phyloP scores from a whole-genome alignment of 1,284 basidiomycete genomes.

The Ustilago sp. region DNA sequence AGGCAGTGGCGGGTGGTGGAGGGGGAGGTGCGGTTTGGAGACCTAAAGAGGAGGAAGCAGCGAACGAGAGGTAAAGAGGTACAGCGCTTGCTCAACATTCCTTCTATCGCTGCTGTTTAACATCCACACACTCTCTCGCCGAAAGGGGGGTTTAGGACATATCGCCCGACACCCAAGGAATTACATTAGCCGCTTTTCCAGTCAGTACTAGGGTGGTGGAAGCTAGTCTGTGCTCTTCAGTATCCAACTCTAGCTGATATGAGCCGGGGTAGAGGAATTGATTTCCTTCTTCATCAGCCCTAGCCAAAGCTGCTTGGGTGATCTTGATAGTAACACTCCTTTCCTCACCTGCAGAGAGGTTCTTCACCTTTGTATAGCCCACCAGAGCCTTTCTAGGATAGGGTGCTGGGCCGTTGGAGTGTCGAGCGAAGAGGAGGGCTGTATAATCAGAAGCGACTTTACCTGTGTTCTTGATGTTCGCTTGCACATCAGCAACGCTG shows the following conservation, averaged over 20 bases:
- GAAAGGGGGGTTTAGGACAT: slow-evolving; percentile 5
- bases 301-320: slow-evolving; percentile 24
- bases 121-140: too few relatives aligned
- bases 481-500: not conserved
- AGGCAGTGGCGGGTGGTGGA: too few relatives aligned
- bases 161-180: slow-evolving; percentile 23
- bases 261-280: slow-evolving; percentile 23
- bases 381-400: slow-evolving; percentile 19
- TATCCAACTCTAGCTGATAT: slow-evolving; percentile 23
- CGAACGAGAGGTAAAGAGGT: slow-evolving; percentile 28
- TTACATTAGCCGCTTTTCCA: not conserved
- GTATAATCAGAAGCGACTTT: slow-evolving; percentile 17
- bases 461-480: slow-evolving; percentile 13
- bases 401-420: slow-evolving; percentile 20
- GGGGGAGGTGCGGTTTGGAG: not conserved
- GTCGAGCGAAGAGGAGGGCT: slow-evolving; percentile 21
- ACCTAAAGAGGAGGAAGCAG: not conserved
- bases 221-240: slow-evolving; percentile 3
- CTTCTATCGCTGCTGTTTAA: slow-evolving; percentile 12
- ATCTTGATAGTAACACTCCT: slow-evolving; percentile 5
- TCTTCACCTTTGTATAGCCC: slow-evolving; percentile 20
- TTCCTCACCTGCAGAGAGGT: slow-evolving; percentile 6
- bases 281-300: slow-evolving; percentile 22
- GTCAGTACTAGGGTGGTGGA: not conserved
- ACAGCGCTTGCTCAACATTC: slow-evolving; percentile 13